A percentile compares a stretch with the other conserved stretches of the same genome.
phyloP scores from a whole-genome alignment of 1,139 yeast genomes.

The Hyphopichia buzzinii region DNA sequence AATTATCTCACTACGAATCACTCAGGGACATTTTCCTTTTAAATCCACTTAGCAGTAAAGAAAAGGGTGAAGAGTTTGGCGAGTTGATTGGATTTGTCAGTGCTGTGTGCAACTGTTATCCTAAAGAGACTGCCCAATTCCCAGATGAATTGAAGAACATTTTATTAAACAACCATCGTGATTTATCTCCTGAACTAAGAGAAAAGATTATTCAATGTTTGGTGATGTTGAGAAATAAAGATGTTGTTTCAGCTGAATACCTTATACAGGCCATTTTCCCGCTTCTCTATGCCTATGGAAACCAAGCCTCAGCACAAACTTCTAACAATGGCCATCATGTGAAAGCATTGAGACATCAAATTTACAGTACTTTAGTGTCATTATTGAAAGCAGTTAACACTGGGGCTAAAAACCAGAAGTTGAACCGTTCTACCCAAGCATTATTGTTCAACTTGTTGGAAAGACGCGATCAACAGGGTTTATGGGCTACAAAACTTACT shows the following conservation, averaged over 20 bases:
- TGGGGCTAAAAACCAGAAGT: slow-evolving; percentile 80
- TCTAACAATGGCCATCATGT: slow-evolving; percentile 62
- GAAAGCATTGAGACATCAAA: slow-evolving; percentile 77
- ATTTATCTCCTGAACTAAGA: slow-evolving; percentile 77
- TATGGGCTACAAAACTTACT: slow-evolving; percentile 95
- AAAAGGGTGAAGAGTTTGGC: slow-evolving; percentile 67
- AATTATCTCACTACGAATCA: slow-evolving; percentile 89
- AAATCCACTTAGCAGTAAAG: slow-evolving; percentile 56
- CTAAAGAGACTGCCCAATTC: slow-evolving; percentile 79
- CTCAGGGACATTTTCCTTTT: slow-evolving; percentile 79
- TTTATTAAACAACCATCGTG: slow-evolving; percentile 71
- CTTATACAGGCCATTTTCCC: slow-evolving; percentile 89
- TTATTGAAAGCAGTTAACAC: slow-evolving; percentile 79
- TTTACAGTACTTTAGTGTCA: slow-evolving; percentile 74
- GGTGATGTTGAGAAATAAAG: slow-evolving; percentile 87
- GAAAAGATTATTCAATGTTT: slow-evolving; percentile 90
- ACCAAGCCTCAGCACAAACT: slow-evolving; percentile 33
- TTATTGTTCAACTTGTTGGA: slow-evolving; percentile 80
- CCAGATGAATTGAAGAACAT: slow-evolving; percentile 77
- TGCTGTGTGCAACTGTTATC: slow-evolving; percentile 88
- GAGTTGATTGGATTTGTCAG: slow-evolving; percentile 88
- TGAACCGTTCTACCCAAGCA: slow-evolving; percentile 89
- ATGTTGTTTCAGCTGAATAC: slow-evolving; percentile 73
- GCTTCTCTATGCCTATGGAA: slow-evolving; percentile 55
- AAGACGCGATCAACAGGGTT: slow-evolving; percentile 75